Conservation (phyloP, 176 grass and related monocot species). For the Ampelocalamus luodianensis region DNA sequence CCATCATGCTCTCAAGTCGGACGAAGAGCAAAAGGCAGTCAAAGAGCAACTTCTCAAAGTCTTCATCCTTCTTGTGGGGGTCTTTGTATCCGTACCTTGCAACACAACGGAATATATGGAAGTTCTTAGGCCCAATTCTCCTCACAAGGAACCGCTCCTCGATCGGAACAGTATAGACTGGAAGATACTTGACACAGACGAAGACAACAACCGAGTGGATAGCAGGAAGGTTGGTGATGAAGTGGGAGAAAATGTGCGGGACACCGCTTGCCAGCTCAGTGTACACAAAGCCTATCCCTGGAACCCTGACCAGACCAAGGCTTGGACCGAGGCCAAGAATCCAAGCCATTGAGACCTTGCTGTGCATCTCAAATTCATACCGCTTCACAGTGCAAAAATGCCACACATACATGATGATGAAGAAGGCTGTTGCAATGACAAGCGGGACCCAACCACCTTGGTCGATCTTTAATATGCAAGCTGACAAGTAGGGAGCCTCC, state of each 20-base stretch:
- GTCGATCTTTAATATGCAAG: conserved; percentile 89
- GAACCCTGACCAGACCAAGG: conserved; percentile 91
- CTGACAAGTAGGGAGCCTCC: conserved; percentile 87
- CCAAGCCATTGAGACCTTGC: conserved; percentile 99
- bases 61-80: conserved; percentile 86
- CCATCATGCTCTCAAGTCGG: conserved; percentile 95
- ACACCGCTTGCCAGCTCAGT: conserved; percentile 95
- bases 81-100: conserved; percentile 95
- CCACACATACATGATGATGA: conserved; percentile 96
- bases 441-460: conserved; percentile 97
- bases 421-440: conserved; percentile 70
- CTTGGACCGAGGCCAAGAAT: conserved; percentile 92
- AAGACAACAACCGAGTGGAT: conserved; percentile 95
- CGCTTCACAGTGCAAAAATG: conserved; percentile 90
- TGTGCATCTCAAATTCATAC: conserved; percentile 97
- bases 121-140: conserved; percentile 89
- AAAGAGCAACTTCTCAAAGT: conserved; percentile 89
- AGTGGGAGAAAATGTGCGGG: conserved; percentile 94
- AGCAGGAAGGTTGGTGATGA: conserved; percentile 96
- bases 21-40: conserved; percentile 68
- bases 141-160: conserved; percentile 89
- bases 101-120: conserved; percentile 93
- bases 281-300: conserved; percentile 93
- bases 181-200: conserved; percentile 95
- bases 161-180: conserved; percentile 82